Evolutionary conservation across 2,329 filamentous ascomycete genomes (phyloP).

Genomic region (Herpotrichia juniperi): DNA sequence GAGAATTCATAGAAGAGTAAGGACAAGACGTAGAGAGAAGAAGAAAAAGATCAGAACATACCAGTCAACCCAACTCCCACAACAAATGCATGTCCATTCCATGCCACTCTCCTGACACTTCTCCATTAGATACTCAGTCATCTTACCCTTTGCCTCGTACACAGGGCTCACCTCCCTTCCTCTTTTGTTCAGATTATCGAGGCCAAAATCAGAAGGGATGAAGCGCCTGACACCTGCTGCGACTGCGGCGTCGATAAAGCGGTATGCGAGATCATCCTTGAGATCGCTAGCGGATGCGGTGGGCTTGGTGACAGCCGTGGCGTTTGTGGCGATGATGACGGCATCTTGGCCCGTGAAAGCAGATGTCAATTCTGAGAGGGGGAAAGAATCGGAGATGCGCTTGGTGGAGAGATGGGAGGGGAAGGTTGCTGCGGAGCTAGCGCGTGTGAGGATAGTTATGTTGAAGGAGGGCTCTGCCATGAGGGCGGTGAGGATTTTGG

Average conservation of each 20-base stretch:
- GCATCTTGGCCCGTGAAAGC: conserved; percentile 46
- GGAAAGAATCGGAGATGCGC: conserved; percentile 31
- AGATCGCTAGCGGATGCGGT: conserved; percentile 12
- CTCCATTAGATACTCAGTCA: conserved; percentile 41
- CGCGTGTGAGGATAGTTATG: conserved; percentile 41
- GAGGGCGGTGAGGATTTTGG: conserved; percentile 36
- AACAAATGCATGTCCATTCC: conserved; percentile 27
- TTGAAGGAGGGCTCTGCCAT: conserved; percentile 39
- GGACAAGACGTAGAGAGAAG: not conserved
- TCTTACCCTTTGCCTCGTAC: conserved; percentile 43
- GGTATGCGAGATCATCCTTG: conserved; percentile 20
- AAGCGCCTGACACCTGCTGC: conserved; percentile 47
- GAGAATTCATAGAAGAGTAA: not conserved
- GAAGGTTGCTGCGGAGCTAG: conserved; percentile 28
- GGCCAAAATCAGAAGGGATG: conserved; percentile 49
- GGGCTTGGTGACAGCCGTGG: conserved; percentile 27
- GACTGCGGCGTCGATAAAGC: conserved; percentile 48
- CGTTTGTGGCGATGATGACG: conserved; percentile 41
- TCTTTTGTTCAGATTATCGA: conserved; percentile 42
- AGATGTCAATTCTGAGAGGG: conserved; percentile 29
- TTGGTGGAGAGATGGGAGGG: conserved; percentile 31
- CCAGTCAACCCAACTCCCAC: conserved; percentile 33
- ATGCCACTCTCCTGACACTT: conserved; percentile 20
- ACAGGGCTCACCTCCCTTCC: conserved; percentile 39
- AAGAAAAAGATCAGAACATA: conserved; percentile 4